A percentile compares a stretch with the other conserved stretches of the same genome.
Conservation (phyloP, 2,329 filamentous ascomycete species). For the Coniochaeta sp. region DNA sequence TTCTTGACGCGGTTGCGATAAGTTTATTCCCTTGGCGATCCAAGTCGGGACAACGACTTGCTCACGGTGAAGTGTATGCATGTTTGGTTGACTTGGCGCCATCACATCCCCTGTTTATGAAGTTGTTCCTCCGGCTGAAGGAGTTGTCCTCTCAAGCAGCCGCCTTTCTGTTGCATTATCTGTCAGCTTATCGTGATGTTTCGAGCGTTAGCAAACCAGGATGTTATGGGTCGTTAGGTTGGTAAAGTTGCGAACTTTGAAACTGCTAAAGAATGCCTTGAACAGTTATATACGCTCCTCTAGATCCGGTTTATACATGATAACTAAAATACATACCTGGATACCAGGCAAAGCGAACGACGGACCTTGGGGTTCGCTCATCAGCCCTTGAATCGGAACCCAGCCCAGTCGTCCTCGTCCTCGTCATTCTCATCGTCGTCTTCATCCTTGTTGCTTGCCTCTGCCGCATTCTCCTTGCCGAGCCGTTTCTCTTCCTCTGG, state of each 20-base stretch:
- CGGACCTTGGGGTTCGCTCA: background rate
- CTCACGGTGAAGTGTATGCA: too few species aligned
- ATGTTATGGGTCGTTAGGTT: too few species aligned
- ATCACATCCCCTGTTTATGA: too few species aligned
- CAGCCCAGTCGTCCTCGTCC: slow-evolving; percentile 51
- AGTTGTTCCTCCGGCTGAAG: too few species aligned
- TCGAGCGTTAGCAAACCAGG: too few species aligned
- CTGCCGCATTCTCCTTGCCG: slow-evolving; percentile 24
- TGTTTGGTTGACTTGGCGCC: too few species aligned
- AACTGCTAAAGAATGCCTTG: background rate
- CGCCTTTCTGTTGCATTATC: too few species aligned
- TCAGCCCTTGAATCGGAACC: slow-evolving; percentile 41
- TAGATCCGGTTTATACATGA: background rate
- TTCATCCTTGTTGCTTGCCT: slow-evolving; percentile 15
- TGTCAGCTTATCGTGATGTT: too few species aligned
- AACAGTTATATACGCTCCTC: background rate
- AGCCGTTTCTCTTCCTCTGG: slow-evolving; percentile 2
- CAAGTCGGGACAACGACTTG: too few species aligned
- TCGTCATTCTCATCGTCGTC: slow-evolving; percentile 31
- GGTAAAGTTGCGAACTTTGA: too few species aligned
- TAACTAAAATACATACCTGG: background rate
- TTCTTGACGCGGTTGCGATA: slow-evolving; percentile 1
- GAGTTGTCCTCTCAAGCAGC: too few species aligned
- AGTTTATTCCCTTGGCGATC: too few species aligned
- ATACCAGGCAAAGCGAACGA: background rate